Evolutionary conservation across 163 green algal genomes (phyloP).

Genomic region (Scenedesmus sp.): DNA sequence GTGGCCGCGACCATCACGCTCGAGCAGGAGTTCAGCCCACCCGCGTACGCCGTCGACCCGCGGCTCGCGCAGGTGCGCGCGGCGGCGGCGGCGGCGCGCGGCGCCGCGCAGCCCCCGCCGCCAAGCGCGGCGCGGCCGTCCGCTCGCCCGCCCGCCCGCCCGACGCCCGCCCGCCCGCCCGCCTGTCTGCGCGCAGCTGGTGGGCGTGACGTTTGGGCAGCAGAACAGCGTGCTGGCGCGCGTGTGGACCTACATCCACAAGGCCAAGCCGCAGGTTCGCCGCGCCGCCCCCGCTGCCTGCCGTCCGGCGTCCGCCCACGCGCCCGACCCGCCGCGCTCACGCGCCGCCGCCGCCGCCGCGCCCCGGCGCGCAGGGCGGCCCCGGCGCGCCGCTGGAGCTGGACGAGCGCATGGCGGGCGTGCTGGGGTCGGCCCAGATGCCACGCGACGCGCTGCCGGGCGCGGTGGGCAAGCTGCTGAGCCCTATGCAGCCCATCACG

Average conservation of each 20-base stretch:
- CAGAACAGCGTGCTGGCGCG: constrained; percentile 31
- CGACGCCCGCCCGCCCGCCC: not conserved
- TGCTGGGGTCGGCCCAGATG: not conserved
- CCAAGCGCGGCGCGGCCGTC: too few species aligned
- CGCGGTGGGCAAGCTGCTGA: constrained; percentile 27
- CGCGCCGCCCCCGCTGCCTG: not conserved
- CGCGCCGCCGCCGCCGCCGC: too few species aligned
- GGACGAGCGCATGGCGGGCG: constrained; percentile 15
- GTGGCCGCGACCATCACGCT: not conserved
- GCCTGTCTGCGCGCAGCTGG: constrained; percentile 14
- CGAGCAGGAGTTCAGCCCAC: constrained; percentile 26
- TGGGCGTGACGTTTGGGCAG: constrained; percentile 5
- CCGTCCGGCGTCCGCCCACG: too few species aligned
- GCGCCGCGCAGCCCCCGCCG: not conserved
- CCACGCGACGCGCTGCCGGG: constrained; percentile 3
- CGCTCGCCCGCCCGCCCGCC: not conserved
- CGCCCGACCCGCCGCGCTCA: too few species aligned
- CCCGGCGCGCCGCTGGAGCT: constrained; percentile 20
- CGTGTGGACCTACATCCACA: constrained; percentile 35
- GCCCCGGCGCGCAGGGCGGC: too few species aligned
- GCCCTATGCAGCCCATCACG: constrained; percentile 31
- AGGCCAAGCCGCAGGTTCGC: constrained; percentile 20
- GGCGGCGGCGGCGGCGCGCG: too few species aligned
- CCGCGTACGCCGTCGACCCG: constrained; percentile 4
- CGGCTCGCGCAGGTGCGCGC: constrained; percentile 21